Evolutionary conservation across 257 asterid species (phyloP), one percentile per base, ranked within the genome.

Genomic region (Mentha longifolia): DNA sequence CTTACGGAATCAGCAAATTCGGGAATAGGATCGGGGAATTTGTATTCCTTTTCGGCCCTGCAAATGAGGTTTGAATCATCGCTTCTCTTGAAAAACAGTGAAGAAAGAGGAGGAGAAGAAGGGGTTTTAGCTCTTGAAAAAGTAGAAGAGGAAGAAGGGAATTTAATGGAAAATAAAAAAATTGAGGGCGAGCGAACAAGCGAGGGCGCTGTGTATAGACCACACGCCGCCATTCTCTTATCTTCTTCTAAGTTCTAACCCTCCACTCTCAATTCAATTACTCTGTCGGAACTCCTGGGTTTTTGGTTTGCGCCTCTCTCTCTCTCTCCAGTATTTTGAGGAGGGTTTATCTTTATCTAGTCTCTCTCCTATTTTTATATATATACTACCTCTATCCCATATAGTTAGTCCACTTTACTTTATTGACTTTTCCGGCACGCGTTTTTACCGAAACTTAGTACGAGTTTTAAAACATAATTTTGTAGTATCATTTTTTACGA

Each of bases 21-120:
- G 90, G 98, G 98, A 75, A 93, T 87, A 25, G 97, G 98, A 82
- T 93, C 97, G 1, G 96, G 98, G 74, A 93, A 90, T 80, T 90
- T 87, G 87, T 89, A 86, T 80, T 94, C 97, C 46, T 84, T 81
- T 12, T 89, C 96, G 51, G 96, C 97, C 69, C 83, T 72, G 81
- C 96, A 87, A 74, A 80, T 82, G 65, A 88, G 63, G 61, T 57
- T 76, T 39, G 67, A 49, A n/a, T n/a, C n/a, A 17, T 66, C 74
- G 65, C 54, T 49, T 4, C 20, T 64, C 46, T 46, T 50, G 62
- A 63, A 63, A 52, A 14, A 45, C 12, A 60, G 46, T 10, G 73
- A 41, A 63, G 17, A 3, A 33, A 6, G 5, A 33, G 7, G 72
- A 19, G 45, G 42, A 56, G 39, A 7, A 22, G 43, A 45, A 71